Evolutionary conservation across 495 filamentous ascomycete species (phyloP), one percentile per base, ranked within the genome.

Genomic region (Stereocaulon alpinum): DNA sequence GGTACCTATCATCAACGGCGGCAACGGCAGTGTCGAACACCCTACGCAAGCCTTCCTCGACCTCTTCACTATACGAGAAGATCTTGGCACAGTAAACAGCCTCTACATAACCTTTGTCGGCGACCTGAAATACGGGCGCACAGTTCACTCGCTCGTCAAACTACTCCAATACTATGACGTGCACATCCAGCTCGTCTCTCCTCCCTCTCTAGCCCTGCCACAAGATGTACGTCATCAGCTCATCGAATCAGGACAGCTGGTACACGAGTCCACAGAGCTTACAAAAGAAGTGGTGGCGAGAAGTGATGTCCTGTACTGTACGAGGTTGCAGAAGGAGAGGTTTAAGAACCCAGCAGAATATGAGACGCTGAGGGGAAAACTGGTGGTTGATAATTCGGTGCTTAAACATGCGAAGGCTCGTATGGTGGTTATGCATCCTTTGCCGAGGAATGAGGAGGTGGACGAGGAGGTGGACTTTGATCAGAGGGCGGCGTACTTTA

Each of bases 31-130:
- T 71, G 80, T 87, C 63, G 93, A 98, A 75, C 93, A 98, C 72
- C 93, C 93, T 4, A 97, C 94, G 0, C 93, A 98, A 73, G 93
- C 93, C 5, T 91, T 98, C 83, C 80, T 96, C n/a, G 93, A 98
- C 67, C 82, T 98, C 63, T 97, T 95, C 79, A 98, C 93, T 41
- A 96, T 98, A 71, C 86, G 94, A 56, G 91, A 98, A 73, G 93
- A 98, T 73, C 79, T 97, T 20, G 93, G 93, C 57, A 95, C 89
- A 5, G 92, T 97, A 55, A 88, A 88, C 64, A 91, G 89, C 43
- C 77, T 97, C 62, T 95, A 89, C 51, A 92, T 98, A 70, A 98
- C 93, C 55, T 98, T 98, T 70, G 81, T 85, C 53, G 93, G 93
- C 66, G 93, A 98, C 67, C 82, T 98, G 44, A 83, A 84, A 63